phyloP scores from a whole-genome alignment of 352 stramenopile genomes.

The Phytophthora brassicae region DNA sequence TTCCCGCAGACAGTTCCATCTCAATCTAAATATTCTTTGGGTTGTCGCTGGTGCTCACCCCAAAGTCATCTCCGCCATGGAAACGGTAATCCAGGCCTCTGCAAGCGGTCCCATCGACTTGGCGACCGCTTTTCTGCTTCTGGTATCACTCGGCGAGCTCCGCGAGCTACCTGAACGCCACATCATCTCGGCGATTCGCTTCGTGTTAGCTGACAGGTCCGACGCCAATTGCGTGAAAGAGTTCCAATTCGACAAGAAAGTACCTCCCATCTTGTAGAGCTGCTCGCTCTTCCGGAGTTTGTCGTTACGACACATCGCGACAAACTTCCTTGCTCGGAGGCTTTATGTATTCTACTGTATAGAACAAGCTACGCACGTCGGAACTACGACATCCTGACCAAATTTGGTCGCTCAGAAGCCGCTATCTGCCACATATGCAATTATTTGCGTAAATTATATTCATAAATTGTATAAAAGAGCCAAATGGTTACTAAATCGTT shows the following conservation, averaged over 20 bases:
- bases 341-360: not conserved
- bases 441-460: not conserved
- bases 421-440: slow-evolving; percentile 2
- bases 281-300: not conserved
- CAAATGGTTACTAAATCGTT: too few relatives aligned
- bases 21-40: too few relatives aligned
- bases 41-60: too few relatives aligned
- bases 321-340: not conserved
- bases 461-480: not conserved
- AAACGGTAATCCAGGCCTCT: too few relatives aligned
- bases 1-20: too few relatives aligned
- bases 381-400: slow-evolving; percentile 6
- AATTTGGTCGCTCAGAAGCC: not conserved
- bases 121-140: too few relatives aligned
- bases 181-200: not conserved
- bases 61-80: too few relatives aligned
- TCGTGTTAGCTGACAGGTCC: not conserved
- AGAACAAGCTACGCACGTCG: not conserved
- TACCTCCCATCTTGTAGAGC: not conserved
- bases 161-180: slow-evolving; percentile 2
- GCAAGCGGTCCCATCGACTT: too few relatives aligned
- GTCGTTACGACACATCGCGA: slow-evolving; percentile 1
- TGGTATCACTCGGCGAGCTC: too few relatives aligned
- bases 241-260: slow-evolving; percentile 2
- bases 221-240: slow-evolving; percentile 2